Evolutionary conservation across 208 protist genomes (phyloP).

Genomic region (Trypanosoma conorhini): DNA sequence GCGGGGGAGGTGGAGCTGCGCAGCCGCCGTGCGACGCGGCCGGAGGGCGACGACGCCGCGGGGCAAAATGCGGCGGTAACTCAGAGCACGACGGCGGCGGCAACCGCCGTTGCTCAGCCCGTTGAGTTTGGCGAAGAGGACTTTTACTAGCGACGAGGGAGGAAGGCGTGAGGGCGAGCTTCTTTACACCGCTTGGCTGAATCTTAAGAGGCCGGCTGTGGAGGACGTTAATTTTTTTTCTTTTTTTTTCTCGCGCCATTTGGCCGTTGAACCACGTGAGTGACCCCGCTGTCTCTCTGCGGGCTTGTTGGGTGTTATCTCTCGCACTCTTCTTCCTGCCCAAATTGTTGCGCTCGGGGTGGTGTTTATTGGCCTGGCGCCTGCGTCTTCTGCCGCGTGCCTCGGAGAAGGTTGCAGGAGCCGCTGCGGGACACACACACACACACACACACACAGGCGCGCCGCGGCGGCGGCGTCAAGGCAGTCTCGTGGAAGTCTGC

Average conservation of each 20-base stretch:
- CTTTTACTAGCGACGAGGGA: slow-evolving; percentile 48
- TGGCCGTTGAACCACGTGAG: no score
- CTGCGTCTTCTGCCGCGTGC: no score
- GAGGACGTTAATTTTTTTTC: not conserved
- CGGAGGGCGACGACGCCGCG: not conserved
- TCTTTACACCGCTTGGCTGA: not conserved
- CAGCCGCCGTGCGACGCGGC: not conserved
- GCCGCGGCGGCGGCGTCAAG: not conserved
- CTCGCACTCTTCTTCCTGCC: no score
- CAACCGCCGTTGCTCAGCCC: not conserved
- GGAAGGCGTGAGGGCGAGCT: not conserved
- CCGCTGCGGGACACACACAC: not conserved
- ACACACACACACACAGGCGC: no score
- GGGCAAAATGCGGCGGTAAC: slow-evolving; percentile 3
- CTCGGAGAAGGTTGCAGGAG: not conserved
- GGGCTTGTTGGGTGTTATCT: no score
- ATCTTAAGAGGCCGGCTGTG: not conserved
- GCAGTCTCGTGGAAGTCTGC: no score
- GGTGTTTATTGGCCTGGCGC: no score
- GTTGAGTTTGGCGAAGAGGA: slow-evolving; percentile 58
- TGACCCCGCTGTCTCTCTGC: no score
- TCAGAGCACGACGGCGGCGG: not conserved
- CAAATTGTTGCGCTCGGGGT: no score
- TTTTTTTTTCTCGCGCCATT: not conserved
- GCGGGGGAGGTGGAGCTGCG: slow-evolving; percentile 52